A percentile compares a stretch with the other conserved stretches of the same genome.
Evolutionary conservation across 345 rosid species (phyloP).

Genomic region (Toxicodendron radicans): DNA sequence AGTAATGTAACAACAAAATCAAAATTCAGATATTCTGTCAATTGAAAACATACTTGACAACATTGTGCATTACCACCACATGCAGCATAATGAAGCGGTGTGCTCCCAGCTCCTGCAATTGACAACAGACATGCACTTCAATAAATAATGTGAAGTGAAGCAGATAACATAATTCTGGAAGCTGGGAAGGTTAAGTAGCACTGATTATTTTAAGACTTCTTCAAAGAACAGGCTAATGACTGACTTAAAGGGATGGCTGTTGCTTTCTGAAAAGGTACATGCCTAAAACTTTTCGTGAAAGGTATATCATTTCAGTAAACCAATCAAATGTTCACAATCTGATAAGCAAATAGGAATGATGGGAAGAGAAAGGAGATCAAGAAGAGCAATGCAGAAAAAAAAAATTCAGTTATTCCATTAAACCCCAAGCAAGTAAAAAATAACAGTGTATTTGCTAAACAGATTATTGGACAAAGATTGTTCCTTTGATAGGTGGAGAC

Average conservation of each 20-base stretch:
- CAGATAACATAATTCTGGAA: background rate
- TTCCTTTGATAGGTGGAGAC: background rate
- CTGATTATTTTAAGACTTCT: background rate
- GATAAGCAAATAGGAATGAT: background rate
- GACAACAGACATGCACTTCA: background rate
- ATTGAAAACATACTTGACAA: constrained; percentile 64
- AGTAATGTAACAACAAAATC: constrained; percentile 7
- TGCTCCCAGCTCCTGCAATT: constrained; percentile 88
- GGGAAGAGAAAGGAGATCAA: background rate
- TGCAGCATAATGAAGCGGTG: constrained; percentile 93
- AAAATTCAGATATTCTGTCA: constrained; percentile 13
- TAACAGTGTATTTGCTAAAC: constrained; percentile 7
- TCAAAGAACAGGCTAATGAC: background rate
- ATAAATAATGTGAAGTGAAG: background rate
- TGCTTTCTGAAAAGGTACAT: background rate
- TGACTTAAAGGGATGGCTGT: background rate
- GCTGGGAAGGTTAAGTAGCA: background rate
- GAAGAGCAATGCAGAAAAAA: constrained; percentile 2
- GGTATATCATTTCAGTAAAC: background rate
- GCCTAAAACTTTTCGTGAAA: background rate
- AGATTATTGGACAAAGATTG: background rate
- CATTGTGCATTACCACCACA: constrained; percentile 95
- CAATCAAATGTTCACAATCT: background rate
- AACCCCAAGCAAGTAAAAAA: background rate
- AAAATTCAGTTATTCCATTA: background rate